phyloP scores from a whole-genome alignment of 768 basidiomycete species.

The Lentinula detonsa region DNA sequence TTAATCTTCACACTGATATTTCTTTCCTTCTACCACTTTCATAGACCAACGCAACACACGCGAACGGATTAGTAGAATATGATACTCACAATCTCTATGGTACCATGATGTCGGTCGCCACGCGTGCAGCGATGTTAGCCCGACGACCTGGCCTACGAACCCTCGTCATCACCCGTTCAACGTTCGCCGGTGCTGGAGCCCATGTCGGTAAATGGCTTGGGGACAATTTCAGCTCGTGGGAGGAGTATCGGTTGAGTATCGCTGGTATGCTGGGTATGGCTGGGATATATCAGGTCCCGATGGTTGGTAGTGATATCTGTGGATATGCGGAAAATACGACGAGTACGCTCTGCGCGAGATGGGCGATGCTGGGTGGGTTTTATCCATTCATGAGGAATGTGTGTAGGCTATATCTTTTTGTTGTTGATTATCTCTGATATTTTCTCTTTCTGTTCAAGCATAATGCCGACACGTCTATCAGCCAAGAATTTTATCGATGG shows the following conservation, averaged over 20 bases:
- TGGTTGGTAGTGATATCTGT: constrained; percentile 75
- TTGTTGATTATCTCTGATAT: neutral
- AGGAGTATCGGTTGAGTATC: constrained; percentile 53
- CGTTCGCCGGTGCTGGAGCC: constrained; percentile 62
- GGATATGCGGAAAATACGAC: constrained; percentile 61
- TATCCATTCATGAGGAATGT: constrained; percentile 79
- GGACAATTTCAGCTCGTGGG: constrained; percentile 57
- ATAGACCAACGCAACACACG: constrained; percentile 42
- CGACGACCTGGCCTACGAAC: constrained; percentile 57
- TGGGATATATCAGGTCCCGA: constrained; percentile 59
- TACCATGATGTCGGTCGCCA: constrained; percentile 64
- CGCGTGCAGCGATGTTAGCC: constrained; percentile 53
- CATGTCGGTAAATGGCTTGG: constrained; percentile 75
- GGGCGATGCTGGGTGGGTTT: constrained; percentile 75
- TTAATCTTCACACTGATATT: neutral
- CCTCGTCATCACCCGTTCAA: constrained; percentile 68
- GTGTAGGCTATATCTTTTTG: constrained; percentile 14
- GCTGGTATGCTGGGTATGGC: constrained; percentile 66
- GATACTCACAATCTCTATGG: constrained; percentile 66
- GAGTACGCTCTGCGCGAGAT: constrained; percentile 64
- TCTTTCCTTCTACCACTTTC: neutral
- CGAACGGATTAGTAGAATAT: constrained; percentile 55
- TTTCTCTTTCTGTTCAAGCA: constrained; percentile 30
- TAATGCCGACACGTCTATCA: constrained; percentile 42
- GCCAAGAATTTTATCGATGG: constrained; percentile 71